Conservation (phyloP, 176 grass and related monocot genomes). For the Canna indica region DNA sequence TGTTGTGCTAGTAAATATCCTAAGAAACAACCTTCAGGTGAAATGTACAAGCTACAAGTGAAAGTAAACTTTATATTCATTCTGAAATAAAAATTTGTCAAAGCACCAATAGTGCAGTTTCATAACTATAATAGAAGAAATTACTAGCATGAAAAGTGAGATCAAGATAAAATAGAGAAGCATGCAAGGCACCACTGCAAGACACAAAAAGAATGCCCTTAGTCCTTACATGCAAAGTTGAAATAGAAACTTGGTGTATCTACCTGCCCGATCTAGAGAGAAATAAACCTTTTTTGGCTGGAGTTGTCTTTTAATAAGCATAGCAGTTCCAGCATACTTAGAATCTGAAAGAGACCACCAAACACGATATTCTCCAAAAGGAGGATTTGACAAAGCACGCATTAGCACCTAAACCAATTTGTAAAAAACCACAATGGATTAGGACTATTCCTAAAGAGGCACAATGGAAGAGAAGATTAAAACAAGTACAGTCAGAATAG, state of each 20-base stretch:
- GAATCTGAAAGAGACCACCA: constrained; percentile 99
- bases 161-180: background rate
- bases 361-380: constrained; percentile 66
- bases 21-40: background rate
- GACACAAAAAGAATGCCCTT: no score
- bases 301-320: constrained; percentile 83
- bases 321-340: constrained; percentile 71
- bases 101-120: background rate
- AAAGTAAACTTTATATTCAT: background rate
- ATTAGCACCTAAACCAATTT: constrained; percentile 44
- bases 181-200: background rate
- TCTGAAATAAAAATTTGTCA: background rate
- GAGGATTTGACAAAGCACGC: constrained; percentile 59
- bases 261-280: constrained; percentile 77
- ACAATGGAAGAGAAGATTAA: background rate
- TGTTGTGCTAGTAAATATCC: background rate
- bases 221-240: background rate
- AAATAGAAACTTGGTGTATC: background rate
- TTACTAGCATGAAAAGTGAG: background rate
- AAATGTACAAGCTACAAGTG: background rate
- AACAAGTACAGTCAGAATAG: background rate
- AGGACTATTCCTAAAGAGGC: background rate
- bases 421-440: background rate
- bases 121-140: background rate
- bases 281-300: constrained; percentile 79